phyloP scores from a whole-genome alignment of 163 green algal genomes.

The Prototheca wickerhamii region DNA sequence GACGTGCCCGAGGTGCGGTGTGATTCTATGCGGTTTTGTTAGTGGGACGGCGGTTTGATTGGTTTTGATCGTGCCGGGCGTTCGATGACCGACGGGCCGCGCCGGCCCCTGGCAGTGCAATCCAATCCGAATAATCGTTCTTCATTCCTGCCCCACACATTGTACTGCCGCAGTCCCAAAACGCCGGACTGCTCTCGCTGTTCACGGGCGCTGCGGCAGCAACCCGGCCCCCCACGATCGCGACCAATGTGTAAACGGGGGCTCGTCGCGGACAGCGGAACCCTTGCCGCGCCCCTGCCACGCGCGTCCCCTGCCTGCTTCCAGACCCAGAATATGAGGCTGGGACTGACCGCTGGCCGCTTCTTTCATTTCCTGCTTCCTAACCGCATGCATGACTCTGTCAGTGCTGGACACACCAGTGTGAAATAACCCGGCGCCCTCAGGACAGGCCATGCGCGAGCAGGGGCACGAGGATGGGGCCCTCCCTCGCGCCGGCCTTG shows the following conservation, averaged over 20 bases:
- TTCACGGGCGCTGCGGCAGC: conserved; percentile 11
- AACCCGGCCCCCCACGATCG: neutral
- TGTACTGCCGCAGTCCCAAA: neutral
- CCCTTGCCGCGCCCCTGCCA: too few species aligned
- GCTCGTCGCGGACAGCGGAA: neutral
- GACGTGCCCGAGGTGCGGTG: conserved; percentile 14
- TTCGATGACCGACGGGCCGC: too few species aligned
- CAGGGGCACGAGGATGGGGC: too few species aligned
- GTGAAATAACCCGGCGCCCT: too few species aligned
- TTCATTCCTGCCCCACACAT: neutral
- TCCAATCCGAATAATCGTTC: neutral
- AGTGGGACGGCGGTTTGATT: neutral
- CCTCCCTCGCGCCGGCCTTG: too few species aligned
- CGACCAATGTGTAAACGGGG: neutral
- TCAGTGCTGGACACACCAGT: too few species aligned
- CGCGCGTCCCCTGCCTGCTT: too few species aligned
- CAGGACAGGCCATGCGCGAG: too few species aligned
- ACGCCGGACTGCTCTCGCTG: conserved; percentile 15
- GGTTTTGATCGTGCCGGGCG: neutral
- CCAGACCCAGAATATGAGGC: too few species aligned
- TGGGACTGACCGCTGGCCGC: too few species aligned
- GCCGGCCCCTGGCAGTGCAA: neutral
- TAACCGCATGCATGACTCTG: too few species aligned
- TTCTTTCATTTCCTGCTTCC: too few species aligned
- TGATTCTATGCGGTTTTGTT: neutral